Conservation (phyloP, 2,329 filamentous ascomycete species). For the Cladosporium sp. region DNA sequence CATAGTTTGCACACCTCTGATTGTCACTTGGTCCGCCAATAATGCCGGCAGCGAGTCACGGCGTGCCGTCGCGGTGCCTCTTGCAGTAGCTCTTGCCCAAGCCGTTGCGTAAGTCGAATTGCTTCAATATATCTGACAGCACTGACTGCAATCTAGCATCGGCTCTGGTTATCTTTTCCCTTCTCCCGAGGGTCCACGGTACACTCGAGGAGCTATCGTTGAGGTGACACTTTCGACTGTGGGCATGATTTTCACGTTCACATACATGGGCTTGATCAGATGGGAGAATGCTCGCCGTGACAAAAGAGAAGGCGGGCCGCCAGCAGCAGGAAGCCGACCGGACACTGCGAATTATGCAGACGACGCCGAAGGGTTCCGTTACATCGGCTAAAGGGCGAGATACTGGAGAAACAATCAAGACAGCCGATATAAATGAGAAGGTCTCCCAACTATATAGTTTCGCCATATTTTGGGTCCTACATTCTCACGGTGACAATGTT, state of each 20-base stretch:
- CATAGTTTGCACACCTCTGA: conserved; percentile 12
- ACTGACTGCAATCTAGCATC: background rate
- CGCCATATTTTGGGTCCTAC: too few species aligned
- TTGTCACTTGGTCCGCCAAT: conserved; percentile 15
- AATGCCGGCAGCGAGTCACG: conserved; percentile 14
- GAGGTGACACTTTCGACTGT: conserved; percentile 9
- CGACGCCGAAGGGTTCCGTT: conserved; percentile 13
- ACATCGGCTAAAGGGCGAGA: conserved; percentile 1
- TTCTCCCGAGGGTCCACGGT: background rate
- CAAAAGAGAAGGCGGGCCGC: conserved; percentile 9
- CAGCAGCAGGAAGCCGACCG: conserved; percentile 5
- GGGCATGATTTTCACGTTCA: conserved; percentile 11
- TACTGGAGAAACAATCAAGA: too few species aligned
- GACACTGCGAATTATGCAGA: conserved; percentile 13
- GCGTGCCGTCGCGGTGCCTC: conserved; percentile 13
- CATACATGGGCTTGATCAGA: conserved; percentile 13
- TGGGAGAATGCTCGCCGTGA: conserved; percentile 13
- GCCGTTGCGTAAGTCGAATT: conserved; percentile 10
- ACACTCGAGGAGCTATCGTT: conserved; percentile 8
- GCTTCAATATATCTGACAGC: background rate
- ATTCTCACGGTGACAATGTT: too few species aligned
- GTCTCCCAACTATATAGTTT: too few species aligned
- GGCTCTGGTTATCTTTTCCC: conserved; percentile 7
- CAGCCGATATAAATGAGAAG: too few species aligned
- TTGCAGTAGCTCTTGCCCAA: conserved; percentile 12